Conservation (phyloP, 2,329 filamentous ascomycete genomes). For the Apiospora pterosperma region DNA sequence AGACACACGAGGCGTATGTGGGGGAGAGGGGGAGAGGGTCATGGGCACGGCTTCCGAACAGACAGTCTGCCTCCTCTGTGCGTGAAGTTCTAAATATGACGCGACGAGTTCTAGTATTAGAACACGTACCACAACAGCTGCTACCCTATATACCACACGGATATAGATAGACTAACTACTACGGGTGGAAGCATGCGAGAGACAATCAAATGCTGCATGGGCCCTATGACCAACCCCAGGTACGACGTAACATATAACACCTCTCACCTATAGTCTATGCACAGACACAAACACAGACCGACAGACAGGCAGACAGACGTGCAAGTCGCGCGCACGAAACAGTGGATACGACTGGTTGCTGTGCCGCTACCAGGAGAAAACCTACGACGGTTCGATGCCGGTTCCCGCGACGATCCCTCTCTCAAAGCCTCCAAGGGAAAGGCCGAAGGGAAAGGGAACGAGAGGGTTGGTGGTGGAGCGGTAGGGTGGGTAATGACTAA, state of each 20-base stretch:
- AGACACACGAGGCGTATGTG: not conserved
- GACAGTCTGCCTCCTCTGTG: too few species aligned
- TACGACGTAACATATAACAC: not conserved
- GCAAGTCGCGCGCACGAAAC: not conserved
- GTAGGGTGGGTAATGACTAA: not conserved
- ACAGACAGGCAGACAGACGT: not conserved
- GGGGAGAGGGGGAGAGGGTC: not conserved
- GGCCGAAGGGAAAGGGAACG: not conserved
- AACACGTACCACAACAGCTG: too few species aligned
- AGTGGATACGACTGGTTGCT: not conserved
- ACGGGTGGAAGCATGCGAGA: too few species aligned
- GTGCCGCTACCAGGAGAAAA: not conserved
- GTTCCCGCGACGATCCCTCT: not conserved
- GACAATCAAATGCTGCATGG: too few species aligned
- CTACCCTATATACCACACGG: too few species aligned
- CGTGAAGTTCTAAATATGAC: not conserved
- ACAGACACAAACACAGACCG: too few species aligned
- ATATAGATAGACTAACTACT: too few species aligned
- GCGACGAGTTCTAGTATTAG: too few species aligned
- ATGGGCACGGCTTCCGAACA: not conserved
- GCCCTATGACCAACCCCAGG: too few species aligned
- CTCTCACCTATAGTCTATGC: not conserved
- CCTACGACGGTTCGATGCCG: not conserved
- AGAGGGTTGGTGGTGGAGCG: not conserved
- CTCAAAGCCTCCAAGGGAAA: not conserved